Evolutionary conservation across 2,329 filamentous ascomycete species (phyloP), one percentile per base, ranked within the genome.

Genomic region (Trichoderma asperellum): DNA sequence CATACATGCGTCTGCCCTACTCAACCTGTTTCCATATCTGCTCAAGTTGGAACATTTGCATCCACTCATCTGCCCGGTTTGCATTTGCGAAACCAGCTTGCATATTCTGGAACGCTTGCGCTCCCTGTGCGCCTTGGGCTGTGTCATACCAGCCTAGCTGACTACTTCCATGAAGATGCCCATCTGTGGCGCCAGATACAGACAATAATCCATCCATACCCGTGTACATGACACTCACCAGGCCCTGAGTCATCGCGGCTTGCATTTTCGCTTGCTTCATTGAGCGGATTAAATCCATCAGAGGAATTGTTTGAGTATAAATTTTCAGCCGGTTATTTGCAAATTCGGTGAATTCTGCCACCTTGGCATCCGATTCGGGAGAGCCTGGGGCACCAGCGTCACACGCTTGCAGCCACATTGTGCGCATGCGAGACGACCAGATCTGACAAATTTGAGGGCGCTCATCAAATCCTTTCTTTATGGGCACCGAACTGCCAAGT

Each of bases 351-450:
- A 79, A 79, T n/a, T 74, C 71, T 0, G 71, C 71, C 1, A 79
- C n/a, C 0, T 73, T 75, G 0, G 67, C 71, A 8, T 76, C 62
- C 0, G 74, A 77, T 43, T 75, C 76, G 0, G 70, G 47, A 0
- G 76, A 76, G 4, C 73, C 77, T 0, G 75, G 73, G 0, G 66
- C 59, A 1, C 77, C 77, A 0, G 75, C 75, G 0, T 69, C 71
- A 62, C 78, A 80, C 0, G 65, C 74, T 11, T 73, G 71, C 2
- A 74, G 71, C 74, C 77, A 81, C 72, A 79, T 75, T 0, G 60
- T 72, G n/a, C 80, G 79, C 79, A 82, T 81, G 5, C 80, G 77
- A 0, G 77, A 76, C 2, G 79, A 80, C 76, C 79, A 81, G 6
- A 81, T 73, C 40, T 78, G 77, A 59, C 80, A 82, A 49, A 79